Conservation (phyloP, 1,284 basidiomycete genomes). For the Leccinum pachyderme region DNA sequence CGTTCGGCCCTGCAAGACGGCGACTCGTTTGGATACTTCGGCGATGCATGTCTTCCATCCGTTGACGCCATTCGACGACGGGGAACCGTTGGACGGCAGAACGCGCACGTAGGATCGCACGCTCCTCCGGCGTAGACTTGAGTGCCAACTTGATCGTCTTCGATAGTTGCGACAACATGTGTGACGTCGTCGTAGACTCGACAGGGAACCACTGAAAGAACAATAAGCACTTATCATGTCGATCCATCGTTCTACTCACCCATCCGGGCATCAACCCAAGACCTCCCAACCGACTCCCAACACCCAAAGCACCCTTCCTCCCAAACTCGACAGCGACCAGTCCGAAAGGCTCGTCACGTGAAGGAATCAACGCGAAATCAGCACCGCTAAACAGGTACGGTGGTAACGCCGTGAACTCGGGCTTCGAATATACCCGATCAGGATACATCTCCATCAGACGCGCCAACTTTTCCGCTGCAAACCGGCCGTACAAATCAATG, state of each 20-base stretch:
- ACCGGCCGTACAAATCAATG: constrained; percentile 90
- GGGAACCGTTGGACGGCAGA: constrained; percentile 95
- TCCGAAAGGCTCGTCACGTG: constrained; percentile 93
- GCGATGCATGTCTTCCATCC: constrained; percentile 90
- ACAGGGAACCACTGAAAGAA: constrained; percentile 85
- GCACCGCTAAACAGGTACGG: constrained; percentile 92
- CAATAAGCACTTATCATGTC: constrained; percentile 5
- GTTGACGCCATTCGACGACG: constrained; percentile 93
- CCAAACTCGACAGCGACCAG: constrained; percentile 94
- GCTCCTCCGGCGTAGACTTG: constrained; percentile 86
- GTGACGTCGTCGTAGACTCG: constrained; percentile 84
- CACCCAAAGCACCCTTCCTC: constrained; percentile 91
- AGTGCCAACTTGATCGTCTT: constrained; percentile 93
- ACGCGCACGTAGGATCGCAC: constrained; percentile 86
- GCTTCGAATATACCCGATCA: constrained; percentile 89
- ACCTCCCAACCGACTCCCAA: constrained; percentile 89
- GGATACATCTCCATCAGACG: constrained; percentile 93
- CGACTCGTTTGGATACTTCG: constrained; percentile 79
- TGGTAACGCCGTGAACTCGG: constrained; percentile 91
- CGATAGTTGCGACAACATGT: constrained; percentile 92
- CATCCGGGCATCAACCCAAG: constrained; percentile 95
- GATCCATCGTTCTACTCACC: constrained; percentile 50
- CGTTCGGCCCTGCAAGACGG: constrained; percentile 62
- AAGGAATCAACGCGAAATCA: constrained; percentile 91
- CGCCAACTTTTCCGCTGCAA: constrained; percentile 89